Evolutionary conservation across 345 rosid species (phyloP), one percentile per base, ranked within the genome.

Genomic region (Dimocarpus longan): DNA sequence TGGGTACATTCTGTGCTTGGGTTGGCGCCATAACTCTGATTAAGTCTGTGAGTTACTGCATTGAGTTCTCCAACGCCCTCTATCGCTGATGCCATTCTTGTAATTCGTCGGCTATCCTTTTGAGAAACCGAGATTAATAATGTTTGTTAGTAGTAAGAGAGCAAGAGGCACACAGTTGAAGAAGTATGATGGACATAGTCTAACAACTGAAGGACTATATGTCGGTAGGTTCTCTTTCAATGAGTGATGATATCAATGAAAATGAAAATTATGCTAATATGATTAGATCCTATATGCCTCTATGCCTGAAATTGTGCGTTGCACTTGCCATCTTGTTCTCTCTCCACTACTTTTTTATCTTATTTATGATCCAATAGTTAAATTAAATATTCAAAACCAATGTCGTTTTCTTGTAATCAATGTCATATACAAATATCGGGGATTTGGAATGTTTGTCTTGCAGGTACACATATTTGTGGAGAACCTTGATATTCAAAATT

Each of bases 381-480:
- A 13, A 28, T 70, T 37, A 50, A 64, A n/a, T n/a, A n/a, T n/a
- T n/a, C n/a, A n/a, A n/a, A n/a, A n/a, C n/a, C n/a, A n/a, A n/a
- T n/a, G 43, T 3, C 9, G 22, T 54, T 18, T 6, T 71, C 46
- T 71, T 13, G 32, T 71, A 48, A 50, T 28, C 9, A 65, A 5
- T 26, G 28, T 28, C 22, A 10, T 54, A 66, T 37, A 46, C 52
- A 6, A 66, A 76, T 76, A 32, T 77, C 13, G 57, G 16, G 66
- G 76, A 5, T 48, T 37, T 57, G 10, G 4, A 8, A 54, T 37
- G 52, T 66, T n/a, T 32, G 67, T 48, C 21, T 39, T 80, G 70
- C 80, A 95, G 98, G 96, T 94, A 81, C 91, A 88, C 65, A 64
- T 90, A 46, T 93, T 95, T 76, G 88, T 89, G 19, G 98, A 92